A percentile compares a stretch with the other conserved stretches of the same genome.
Evolutionary conservation across 192 early-diverging fungal species (phyloP).

Genomic region (Chytriomyces confervae): DNA sequence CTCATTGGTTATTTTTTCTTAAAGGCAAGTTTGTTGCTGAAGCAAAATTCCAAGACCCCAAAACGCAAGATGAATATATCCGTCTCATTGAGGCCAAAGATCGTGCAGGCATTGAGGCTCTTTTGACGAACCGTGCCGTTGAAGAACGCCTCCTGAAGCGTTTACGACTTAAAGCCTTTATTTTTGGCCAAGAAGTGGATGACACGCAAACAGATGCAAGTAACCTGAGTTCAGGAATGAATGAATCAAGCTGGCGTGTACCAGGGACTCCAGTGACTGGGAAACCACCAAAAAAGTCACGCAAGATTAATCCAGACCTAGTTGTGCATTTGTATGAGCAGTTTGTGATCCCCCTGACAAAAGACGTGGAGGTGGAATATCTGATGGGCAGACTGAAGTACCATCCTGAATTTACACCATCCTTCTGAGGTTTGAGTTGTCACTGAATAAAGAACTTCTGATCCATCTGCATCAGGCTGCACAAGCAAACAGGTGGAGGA

Average conservation of each 20-base stretch:
- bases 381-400: constrained; percentile 73
- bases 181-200: constrained; percentile 91
- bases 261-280: constrained; percentile 9
- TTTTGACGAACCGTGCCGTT: constrained; percentile 87
- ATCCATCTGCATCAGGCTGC: too few species aligned
- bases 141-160: constrained; percentile 83
- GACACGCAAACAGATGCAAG: constrained; percentile 40
- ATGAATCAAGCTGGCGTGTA: constrained; percentile 24
- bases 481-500: too few species aligned
- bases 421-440: background rate
- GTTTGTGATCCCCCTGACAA: constrained; percentile 97
- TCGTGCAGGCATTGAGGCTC: constrained; percentile 75
- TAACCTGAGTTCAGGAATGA: background rate
- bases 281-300: constrained; percentile 35
- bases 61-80: constrained; percentile 78
- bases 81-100: constrained; percentile 74
- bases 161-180: constrained; percentile 85
- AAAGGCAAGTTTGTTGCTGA: constrained; percentile 95
- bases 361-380: constrained; percentile 95
- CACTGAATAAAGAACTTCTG: too few species aligned
- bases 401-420: constrained; percentile 13
- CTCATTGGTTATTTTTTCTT: background rate
- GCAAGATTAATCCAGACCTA: constrained; percentile 77
- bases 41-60: constrained; percentile 89
- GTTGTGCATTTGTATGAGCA: constrained; percentile 91